Conservation (phyloP, 2,329 filamentous ascomycete species). For the Furcasterigmium furcatum region DNA sequence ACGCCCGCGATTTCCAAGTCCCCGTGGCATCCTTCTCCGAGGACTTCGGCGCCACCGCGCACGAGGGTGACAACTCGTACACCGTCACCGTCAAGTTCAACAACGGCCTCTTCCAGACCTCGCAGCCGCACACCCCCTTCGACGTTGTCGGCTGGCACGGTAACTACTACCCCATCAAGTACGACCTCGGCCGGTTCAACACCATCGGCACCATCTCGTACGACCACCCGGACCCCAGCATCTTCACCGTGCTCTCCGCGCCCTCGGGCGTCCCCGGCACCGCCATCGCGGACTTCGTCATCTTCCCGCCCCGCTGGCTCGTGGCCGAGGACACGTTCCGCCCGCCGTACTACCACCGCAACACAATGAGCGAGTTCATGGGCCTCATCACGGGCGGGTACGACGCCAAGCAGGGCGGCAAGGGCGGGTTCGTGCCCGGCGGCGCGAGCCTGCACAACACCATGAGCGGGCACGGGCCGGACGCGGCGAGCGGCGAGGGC, state of each 20-base stretch:
- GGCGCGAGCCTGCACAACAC: slow-evolving; percentile 66
- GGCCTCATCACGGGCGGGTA: slow-evolving; percentile 56
- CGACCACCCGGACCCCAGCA: slow-evolving; percentile 76
- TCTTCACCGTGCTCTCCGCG: slow-evolving; percentile 70
- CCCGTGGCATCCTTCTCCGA: slow-evolving; percentile 68
- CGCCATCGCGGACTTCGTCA: slow-evolving; percentile 67
- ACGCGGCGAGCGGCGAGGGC: slow-evolving; percentile 52
- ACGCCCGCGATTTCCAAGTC: slow-evolving; percentile 71
- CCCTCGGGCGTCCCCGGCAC: slow-evolving; percentile 59
- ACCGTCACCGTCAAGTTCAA: slow-evolving; percentile 63
- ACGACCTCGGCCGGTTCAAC: slow-evolving; percentile 75
- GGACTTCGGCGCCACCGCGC: slow-evolving; percentile 38
- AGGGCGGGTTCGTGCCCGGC: slow-evolving; percentile 53
- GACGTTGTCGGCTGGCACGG: slow-evolving; percentile 81
- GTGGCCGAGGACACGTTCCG: slow-evolving; percentile 68
- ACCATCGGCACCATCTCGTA: slow-evolving; percentile 70
- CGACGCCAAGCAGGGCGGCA: slow-evolving; percentile 56
- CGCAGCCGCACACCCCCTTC: slow-evolving; percentile 69
- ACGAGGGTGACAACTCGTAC: slow-evolving; percentile 31
- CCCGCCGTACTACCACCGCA: slow-evolving; percentile 70
- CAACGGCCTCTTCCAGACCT: slow-evolving; percentile 62
- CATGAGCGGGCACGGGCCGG: slow-evolving; percentile 66
- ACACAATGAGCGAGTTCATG: slow-evolving; percentile 66
- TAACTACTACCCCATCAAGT: slow-evolving; percentile 78
- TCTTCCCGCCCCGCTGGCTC: slow-evolving; percentile 71